These are phyloP conservation scores for Candida anutae DNA, from an alignment of 1,139 yeast species.

Conservation along the genomic window DNA sequence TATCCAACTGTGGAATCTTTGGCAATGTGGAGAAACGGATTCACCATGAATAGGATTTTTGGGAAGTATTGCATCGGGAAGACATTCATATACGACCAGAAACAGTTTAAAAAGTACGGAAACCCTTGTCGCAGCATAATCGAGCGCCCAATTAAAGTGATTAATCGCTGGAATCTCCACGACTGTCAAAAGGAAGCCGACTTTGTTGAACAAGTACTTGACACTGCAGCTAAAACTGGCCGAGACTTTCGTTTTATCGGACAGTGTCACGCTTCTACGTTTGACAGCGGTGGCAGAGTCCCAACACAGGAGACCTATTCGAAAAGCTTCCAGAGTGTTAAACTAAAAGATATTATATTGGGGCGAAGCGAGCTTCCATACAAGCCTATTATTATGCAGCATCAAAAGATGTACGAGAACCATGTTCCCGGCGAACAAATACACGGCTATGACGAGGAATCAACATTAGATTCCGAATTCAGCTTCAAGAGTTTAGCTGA, in stretches of 20 bases:
- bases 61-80: slow-evolving; percentile 27
- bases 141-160: slow-evolving; percentile 14
- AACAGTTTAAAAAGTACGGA: slow-evolving; percentile 16
- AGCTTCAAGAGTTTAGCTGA: too few relatives aligned
- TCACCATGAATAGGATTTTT: slow-evolving; percentile 36
- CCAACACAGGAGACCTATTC: too few relatives aligned
- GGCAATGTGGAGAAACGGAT: slow-evolving; percentile 33
- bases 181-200: too few relatives aligned
- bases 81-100: slow-evolving; percentile 23
- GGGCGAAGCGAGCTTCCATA: slow-evolving; percentile 19
- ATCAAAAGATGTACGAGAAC: slow-evolving; percentile 10
- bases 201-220: too few relatives aligned
- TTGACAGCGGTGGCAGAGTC: too few relatives aligned
- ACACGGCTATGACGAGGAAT: not conserved
- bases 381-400: slow-evolving; percentile 14
- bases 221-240: too few relatives aligned
- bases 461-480: too few relatives aligned
- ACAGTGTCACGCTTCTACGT: too few relatives aligned
- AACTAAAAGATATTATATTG: slow-evolving; percentile 16
- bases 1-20: slow-evolving; percentile 36
- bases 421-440: not conserved
- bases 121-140: slow-evolving; percentile 9
- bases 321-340: slow-evolving; percentile 14
- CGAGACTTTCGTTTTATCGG: too few relatives aligned
- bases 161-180: slow-evolving; percentile 28